phyloP scores from a whole-genome alignment of 2,329 filamentous ascomycete genomes.

The Penicillium psychrosexuale region DNA sequence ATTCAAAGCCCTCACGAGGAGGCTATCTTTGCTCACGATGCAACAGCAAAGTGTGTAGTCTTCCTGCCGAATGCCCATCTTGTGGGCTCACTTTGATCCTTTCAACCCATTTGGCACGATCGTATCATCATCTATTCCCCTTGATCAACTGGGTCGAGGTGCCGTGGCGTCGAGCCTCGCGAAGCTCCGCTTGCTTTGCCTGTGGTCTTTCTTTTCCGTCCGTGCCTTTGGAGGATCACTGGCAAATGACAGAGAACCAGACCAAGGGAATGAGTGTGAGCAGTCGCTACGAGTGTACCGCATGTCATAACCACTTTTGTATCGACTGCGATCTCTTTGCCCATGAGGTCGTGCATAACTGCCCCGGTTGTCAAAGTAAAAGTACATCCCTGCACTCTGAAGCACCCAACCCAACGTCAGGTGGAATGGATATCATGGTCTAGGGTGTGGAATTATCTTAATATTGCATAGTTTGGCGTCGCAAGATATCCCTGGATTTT shows the following conservation, averaged over 20 bases:
- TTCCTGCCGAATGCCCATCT: slow-evolving; percentile 86
- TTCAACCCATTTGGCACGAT: slow-evolving; percentile 88
- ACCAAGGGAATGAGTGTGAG: slow-evolving; percentile 75
- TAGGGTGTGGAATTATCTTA: slow-evolving; percentile 8
- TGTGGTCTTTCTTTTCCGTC: slow-evolving; percentile 72
- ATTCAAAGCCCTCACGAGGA: slow-evolving; percentile 74
- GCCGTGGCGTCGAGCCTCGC: slow-evolving; percentile 68
- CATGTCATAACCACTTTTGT: slow-evolving; percentile 90
- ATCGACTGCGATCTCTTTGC: slow-evolving; percentile 97
- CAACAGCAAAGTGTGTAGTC: slow-evolving; percentile 78
- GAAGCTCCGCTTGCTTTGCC: slow-evolving; percentile 67
- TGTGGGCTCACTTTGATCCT: slow-evolving; percentile 91
- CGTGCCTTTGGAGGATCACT: slow-evolving; percentile 40
- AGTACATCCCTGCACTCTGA: slow-evolving; percentile 7
- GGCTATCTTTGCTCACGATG: slow-evolving; percentile 92
- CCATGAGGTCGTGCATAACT: slow-evolving; percentile 93
- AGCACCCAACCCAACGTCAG: slow-evolving; percentile 23
- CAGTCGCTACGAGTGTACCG: slow-evolving; percentile 80
- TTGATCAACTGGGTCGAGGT: slow-evolving; percentile 89
- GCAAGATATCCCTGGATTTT: slow-evolving; percentile 2
- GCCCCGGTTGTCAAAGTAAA: slow-evolving; percentile 73
- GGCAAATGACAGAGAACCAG: slow-evolving; percentile 35
- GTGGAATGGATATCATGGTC: slow-evolving; percentile 35
- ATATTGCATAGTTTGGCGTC: slow-evolving; percentile 16
- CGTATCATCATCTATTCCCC: slow-evolving; percentile 89